These are phyloP conservation scores for Capsicum pubescens DNA, from an alignment of 257 asterid genomes.

Conservation along the genomic window DNA sequence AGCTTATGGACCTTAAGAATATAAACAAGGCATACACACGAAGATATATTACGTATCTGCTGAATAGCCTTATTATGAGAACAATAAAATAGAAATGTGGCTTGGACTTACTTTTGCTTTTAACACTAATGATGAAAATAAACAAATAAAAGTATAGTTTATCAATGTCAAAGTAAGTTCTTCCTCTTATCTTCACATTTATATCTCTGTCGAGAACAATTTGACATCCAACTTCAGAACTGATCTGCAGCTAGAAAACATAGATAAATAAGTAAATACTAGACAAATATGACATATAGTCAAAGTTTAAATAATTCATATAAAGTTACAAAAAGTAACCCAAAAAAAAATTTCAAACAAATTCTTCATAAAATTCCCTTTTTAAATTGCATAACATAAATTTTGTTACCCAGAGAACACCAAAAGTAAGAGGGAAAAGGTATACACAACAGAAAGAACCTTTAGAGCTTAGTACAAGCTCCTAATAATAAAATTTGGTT, in stretches of 20 bases:
- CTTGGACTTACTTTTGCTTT: neutral
- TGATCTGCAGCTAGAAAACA: neutral
- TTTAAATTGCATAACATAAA: neutral
- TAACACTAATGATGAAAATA: neutral
- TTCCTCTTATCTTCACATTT: conserved; percentile 22
- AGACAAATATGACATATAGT: too few relatives aligned
- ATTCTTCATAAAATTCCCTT: neutral
- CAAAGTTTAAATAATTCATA: too few relatives aligned
- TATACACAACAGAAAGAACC: neutral
- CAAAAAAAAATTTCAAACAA: neutral
- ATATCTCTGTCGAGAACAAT: neutral
- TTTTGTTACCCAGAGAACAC: neutral
- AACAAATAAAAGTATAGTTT: neutral
- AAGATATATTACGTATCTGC: too few relatives aligned
- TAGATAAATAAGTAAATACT: too few relatives aligned
- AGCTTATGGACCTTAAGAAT: too few relatives aligned
- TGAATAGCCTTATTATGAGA: too few relatives aligned
- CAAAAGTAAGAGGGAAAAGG: neutral
- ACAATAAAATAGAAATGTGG: neutral
- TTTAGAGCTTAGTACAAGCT: too few relatives aligned
- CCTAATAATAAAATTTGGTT: too few relatives aligned
- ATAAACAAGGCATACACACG: too few relatives aligned
- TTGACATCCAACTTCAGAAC: neutral
- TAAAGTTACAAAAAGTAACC: too few relatives aligned
- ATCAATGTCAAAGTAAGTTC: neutral